A percentile compares a stretch with the other conserved stretches of the same genome.
phyloP scores from a whole-genome alignment of 495 filamentous ascomycete genomes.

The Neurospora sublineolata region DNA sequence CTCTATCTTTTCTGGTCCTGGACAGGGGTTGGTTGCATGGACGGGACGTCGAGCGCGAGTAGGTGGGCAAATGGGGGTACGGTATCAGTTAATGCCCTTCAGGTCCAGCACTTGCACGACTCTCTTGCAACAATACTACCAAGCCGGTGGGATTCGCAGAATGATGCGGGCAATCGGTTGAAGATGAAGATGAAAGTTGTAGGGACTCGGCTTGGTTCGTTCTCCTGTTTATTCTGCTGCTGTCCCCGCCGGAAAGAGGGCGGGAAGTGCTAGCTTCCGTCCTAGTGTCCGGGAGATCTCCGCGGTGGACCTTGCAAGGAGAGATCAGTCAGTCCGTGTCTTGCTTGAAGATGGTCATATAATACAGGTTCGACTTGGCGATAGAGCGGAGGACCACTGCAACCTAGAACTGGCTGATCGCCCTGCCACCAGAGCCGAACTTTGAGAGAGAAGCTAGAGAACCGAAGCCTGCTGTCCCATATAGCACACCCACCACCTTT shows the following conservation, averaged over 20 bases:
- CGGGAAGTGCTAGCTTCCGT: background rate
- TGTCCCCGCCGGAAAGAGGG: background rate
- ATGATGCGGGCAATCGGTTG: background rate
- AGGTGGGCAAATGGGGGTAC: background rate
- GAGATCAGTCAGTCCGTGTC: background rate
- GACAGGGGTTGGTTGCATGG: background rate
- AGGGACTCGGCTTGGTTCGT: background rate
- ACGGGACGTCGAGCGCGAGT: background rate
- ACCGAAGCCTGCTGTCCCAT: background rate
- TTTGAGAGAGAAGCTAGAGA: background rate
- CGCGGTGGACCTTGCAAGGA: background rate
- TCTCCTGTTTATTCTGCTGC: background rate
- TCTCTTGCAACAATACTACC: background rate
- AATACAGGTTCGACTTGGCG: background rate
- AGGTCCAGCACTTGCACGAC: background rate
- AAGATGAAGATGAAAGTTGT: background rate
- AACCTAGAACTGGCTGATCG: background rate
- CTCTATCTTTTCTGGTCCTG: background rate
- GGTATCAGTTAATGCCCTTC: background rate
- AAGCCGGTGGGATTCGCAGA: background rate
- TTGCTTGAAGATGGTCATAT: background rate
- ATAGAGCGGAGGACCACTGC: background rate
- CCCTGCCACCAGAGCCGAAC: background rate
- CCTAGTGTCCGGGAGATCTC: background rate
- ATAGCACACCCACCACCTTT: background rate